Conservation (phyloP, 768 basidiomycete genomes). For the Phlebiopsis gigantea region DNA sequence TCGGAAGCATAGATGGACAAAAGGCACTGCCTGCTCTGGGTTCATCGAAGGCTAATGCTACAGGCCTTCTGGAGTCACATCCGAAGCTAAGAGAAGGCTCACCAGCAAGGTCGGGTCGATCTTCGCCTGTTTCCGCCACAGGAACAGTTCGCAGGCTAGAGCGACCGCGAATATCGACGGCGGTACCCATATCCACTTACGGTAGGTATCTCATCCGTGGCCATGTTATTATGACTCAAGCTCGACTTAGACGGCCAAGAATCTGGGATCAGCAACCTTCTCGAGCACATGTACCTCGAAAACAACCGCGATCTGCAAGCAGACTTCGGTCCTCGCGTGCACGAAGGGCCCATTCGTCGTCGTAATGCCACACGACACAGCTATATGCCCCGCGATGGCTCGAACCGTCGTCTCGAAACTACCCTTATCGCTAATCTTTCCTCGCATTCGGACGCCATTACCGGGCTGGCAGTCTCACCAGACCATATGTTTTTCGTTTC, state of each 20-base stretch:
- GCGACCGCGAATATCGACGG: constrained; percentile 44
- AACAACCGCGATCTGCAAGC: constrained; percentile 79
- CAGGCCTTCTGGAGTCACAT: constrained; percentile 77
- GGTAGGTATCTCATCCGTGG: constrained; percentile 37
- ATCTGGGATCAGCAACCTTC: constrained; percentile 78
- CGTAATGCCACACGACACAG: constrained; percentile 68
- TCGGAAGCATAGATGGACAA: constrained; percentile 68
- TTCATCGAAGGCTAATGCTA: constrained; percentile 77
- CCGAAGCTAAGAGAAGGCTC: constrained; percentile 63
- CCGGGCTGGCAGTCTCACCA: constrained; percentile 80
- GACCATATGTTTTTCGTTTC: constrained; percentile 96
- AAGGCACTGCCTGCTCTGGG: constrained; percentile 91
- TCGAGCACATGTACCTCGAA: constrained; percentile 88
- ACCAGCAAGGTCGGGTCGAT: constrained; percentile 68
- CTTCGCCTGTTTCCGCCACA: constrained; percentile 67
- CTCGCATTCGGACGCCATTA: constrained; percentile 78
- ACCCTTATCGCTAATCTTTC: constrained; percentile 79
- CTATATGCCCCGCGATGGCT: constrained; percentile 62
- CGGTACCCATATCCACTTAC: constrained; percentile 64
- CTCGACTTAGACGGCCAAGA: constrained; percentile 72
- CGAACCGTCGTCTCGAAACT: constrained; percentile 60
- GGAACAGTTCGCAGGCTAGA: constrained; percentile 46
- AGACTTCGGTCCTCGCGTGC: constrained; percentile 88
- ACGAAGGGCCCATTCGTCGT: constrained; percentile 75
- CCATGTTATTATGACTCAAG: background rate